Conservation (phyloP, 163 green algal species). For the Smithsoniella earleae region DNA sequence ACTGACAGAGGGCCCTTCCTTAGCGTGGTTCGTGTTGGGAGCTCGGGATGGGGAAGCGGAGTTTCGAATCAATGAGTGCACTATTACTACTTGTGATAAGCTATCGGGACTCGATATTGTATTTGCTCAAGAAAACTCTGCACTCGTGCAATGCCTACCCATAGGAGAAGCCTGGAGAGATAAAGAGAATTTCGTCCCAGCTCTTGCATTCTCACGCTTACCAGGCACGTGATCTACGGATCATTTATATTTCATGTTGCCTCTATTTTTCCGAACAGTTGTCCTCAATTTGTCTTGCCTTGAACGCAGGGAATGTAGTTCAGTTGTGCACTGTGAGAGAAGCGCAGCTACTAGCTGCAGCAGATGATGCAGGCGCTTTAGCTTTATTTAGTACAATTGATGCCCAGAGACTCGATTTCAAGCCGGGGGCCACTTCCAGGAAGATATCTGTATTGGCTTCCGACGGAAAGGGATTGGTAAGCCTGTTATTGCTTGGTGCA, state of each 20-base stretch:
- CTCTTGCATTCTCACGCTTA: neutral
- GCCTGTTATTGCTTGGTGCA: no score
- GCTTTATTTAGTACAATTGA: neutral
- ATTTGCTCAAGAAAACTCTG: neutral
- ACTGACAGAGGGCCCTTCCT: no score
- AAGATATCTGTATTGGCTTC: no score
- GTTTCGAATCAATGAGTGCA: no score
- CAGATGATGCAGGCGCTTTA: neutral
- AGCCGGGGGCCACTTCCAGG: neutral
- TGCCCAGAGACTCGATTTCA: neutral
- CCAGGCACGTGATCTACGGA: neutral
- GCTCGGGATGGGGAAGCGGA: no score
- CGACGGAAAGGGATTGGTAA: no score
- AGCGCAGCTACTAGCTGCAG: neutral
- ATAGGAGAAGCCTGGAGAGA: neutral
- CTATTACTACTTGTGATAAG: neutral
- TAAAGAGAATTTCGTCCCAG: neutral
- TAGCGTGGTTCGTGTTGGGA: no score
- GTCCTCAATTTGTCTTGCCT: no score
- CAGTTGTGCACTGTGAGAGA: neutral
- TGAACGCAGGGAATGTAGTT: neutral
- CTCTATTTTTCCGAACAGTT: no score
- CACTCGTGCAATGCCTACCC: neutral
- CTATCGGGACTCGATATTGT: neutral
- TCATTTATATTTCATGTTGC: no score